phyloP scores from a whole-genome alignment of 1,139 yeast genomes.

The Fermentozyma sake region DNA sequence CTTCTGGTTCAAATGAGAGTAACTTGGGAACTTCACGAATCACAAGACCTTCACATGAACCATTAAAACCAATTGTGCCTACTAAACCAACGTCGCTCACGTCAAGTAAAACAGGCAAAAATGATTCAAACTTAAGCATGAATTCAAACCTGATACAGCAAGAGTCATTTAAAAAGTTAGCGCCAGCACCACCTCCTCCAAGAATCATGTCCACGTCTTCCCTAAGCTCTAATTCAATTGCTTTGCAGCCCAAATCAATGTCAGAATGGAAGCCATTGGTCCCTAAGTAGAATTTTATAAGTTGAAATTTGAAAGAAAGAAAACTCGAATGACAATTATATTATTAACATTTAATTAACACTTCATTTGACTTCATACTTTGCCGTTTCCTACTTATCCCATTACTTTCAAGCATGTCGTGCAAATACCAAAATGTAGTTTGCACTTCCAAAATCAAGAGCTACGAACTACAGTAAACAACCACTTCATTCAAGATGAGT shows the following conservation, averaged over 20 bases:
- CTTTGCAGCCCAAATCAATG: slow-evolving; percentile 17
- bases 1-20: neutral
- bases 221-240: neutral
- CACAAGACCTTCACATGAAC: slow-evolving; percentile 1
- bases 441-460: too few species aligned
- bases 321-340: neutral
- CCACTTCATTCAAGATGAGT: slow-evolving; percentile 13
- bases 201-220: slow-evolving; percentile 3
- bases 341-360: neutral
- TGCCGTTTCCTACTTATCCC: too few species aligned
- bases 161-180: too few species aligned
- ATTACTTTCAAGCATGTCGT: neutral
- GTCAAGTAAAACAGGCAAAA: slow-evolving; percentile 14
- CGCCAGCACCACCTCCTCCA: slow-evolving; percentile 15
- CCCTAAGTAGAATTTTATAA: slow-evolving; percentile 32
- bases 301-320: neutral
- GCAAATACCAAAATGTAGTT: neutral
- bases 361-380: too few species aligned
- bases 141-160: slow-evolving; percentile 1
- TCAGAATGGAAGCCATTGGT: slow-evolving; percentile 56
- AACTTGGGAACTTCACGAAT: neutral
- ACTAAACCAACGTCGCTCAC: slow-evolving; percentile 28
- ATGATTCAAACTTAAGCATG: slow-evolving; percentile 3
- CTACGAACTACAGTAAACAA: too few species aligned
- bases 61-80: slow-evolving; percentile 33